Evolutionary conservation across 2,329 filamentous ascomycete genomes (phyloP).

Genomic region (Fusarium agapanthi): DNA sequence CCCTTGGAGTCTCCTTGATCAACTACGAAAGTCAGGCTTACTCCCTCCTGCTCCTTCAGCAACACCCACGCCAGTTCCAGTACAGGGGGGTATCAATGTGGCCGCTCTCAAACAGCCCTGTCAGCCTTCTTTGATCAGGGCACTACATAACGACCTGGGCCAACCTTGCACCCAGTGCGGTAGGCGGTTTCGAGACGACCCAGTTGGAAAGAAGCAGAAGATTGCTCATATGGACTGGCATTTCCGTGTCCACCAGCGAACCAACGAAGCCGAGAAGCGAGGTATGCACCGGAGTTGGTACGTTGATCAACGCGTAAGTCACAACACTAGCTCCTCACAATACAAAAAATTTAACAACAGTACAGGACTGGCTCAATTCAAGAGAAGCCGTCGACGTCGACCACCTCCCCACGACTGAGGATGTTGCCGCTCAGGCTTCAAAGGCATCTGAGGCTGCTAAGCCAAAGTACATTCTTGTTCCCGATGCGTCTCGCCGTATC

Average conservation of each 20-base stretch:
- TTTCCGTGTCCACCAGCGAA: slow-evolving; percentile 90
- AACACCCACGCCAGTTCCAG: slow-evolving; percentile 47
- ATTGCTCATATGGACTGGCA: slow-evolving; percentile 97
- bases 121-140: slow-evolving; percentile 76
- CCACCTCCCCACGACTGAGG: slow-evolving; percentile 48
- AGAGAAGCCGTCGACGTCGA: slow-evolving; percentile 80
- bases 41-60: slow-evolving; percentile 59
- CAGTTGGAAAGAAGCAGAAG: slow-evolving; percentile 84
- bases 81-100: slow-evolving; percentile 68
- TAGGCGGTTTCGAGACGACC: slow-evolving; percentile 80
- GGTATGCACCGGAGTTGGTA: slow-evolving; percentile 96
- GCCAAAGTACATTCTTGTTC: slow-evolving; percentile 81
- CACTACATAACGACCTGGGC: slow-evolving; percentile 82
- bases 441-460: slow-evolving; percentile 55
- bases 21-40: slow-evolving; percentile 74
- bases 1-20: slow-evolving; percentile 71
- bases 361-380: slow-evolving; percentile 87
- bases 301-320: slow-evolving; percentile 81
- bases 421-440: slow-evolving; percentile 45
- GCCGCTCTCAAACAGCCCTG: slow-evolving; percentile 77
- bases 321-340: not conserved
- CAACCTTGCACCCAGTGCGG: slow-evolving; percentile 93
- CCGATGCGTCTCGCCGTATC: slow-evolving; percentile 76
- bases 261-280: slow-evolving; percentile 84
- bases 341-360: slow-evolving; percentile 38